Evolutionary conservation across 2,329 filamentous ascomycete genomes (phyloP), one percentile per base, ranked within the genome.

Genomic region (Aspergillus quadrilineatus): DNA sequence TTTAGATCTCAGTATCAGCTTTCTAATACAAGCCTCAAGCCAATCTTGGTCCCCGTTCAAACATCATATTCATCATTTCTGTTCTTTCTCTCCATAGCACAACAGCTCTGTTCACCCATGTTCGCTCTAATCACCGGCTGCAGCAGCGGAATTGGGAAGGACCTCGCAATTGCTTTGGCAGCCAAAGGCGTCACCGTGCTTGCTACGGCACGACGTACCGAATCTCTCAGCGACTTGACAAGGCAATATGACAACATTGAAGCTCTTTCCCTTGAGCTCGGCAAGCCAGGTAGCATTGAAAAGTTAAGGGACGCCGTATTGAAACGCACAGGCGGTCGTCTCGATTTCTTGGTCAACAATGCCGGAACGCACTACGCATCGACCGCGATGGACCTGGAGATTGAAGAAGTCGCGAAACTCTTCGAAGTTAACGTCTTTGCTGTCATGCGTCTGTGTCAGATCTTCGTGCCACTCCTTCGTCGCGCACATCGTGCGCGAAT

Each of bases 81-180:
- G 26, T 28, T 28, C 26, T 28, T 28, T 28, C 26, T 28, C 4
- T 28, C 32, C 32, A 8, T 36, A 6, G 32, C 32, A 9, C 4
- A 36, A 36, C 3, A 36, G 12, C 32, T 6, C 17, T 1, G 17
- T 17, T 2, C 2, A 17, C 17, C 2, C 6, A 36, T 10, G 5
- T 73, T 72, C 37, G 68, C 71, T 9, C 50, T 53, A 41, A 53
- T 53, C 3, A 53, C 50, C 50, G 50, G 50, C 15, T 53, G 50
- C 34, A 53, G 50, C 41, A 53, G 50, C 7, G 50, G 50, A 14
- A 53, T 53, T 10, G 50, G 50, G 2, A 45, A 37, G 26, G 39
- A 30, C 5, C 50, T 53, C 15, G 50, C 50, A 6, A 10, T 46
- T 9, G 50, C 41, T 7, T 53, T 53, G n/a, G 50, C 50, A n/a